Base-by-base conservation (phyloP, 805 yeast genomes). In the Jamesozyma piceae region DNA sequence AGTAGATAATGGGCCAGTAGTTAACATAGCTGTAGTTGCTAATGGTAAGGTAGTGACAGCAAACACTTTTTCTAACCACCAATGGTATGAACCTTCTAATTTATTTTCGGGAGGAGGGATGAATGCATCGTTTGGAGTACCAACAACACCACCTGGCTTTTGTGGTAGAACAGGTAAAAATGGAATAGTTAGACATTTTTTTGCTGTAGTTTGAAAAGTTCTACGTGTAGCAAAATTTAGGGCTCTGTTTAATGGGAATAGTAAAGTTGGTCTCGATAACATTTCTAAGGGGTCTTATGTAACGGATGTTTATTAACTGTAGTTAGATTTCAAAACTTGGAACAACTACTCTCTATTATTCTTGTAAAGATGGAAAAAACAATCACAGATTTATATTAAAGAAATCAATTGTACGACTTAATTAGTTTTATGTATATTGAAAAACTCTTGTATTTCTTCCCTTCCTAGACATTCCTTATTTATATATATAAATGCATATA, bases 91-190 rank as follows among this genome's bases (percentile, higher is more conserved):
- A 38, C 97, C 97, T 57, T 87, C 89, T 39, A 70, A 57, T 50
- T 71, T 75, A 55, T 75, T 70, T 4, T 79, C 61, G 33, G 70
- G 63, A 32, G 97, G 97, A 14, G 77, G 67, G 28, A 68, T 66
- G 55, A 73, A 82, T 14, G 97, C 88, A 48, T 92, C 97, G 64
- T 90, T 92, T 38, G 89, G 95, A 5, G 89, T 78, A n/a, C 97
- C 97, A 37, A 80, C 80, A 44, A 90, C 80, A 61, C 82, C 73
- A 31, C 97, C 97, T 35, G 97, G 85, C 29, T 94, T 90, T 65
- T 85, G 94, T 44, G 81, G 80, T 46, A 78, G 75, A 37, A 73
- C 69, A 50, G 77, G 78, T 65, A 77, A 52, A 63, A 75, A 66
- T 62, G 73, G 63, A 41, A 70, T 69, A 21, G 69, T 68, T 42